Evolutionary conservation across 495 filamentous ascomycete species (phyloP).

Genomic region (Aspergillus homomorphus): DNA sequence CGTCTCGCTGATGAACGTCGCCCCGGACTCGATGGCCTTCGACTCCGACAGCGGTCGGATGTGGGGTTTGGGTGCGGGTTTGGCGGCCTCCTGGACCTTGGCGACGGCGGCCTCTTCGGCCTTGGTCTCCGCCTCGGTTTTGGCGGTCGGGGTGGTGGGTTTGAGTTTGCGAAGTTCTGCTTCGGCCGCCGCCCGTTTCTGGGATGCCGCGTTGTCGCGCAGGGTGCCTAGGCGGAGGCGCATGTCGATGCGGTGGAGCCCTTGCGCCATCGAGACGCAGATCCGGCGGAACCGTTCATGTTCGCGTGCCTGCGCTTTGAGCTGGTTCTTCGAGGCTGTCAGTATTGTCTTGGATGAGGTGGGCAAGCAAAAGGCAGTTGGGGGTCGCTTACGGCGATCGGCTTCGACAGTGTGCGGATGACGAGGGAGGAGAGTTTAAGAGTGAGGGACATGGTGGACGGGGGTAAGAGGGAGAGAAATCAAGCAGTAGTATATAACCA

Average conservation of each 20-base stretch:
- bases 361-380: slow-evolving; percentile 22
- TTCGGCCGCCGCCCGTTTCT: slow-evolving; percentile 48
- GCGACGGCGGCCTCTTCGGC: slow-evolving; percentile 55
- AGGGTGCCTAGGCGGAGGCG: slow-evolving; percentile 79
- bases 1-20: slow-evolving; percentile 86
- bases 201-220: slow-evolving; percentile 67
- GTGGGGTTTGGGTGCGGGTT: slow-evolving; percentile 41
- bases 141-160: slow-evolving; percentile 72
- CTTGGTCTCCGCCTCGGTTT: slow-evolving; percentile 68
- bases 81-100: slow-evolving; percentile 45
- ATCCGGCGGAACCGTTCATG: slow-evolving; percentile 82
- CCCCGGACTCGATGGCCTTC: slow-evolving; percentile 94
- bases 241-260: slow-evolving; percentile 92
- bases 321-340: slow-evolving; percentile 65
- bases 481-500: background rate
- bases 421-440: slow-evolving; percentile 67
- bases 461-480: background rate
- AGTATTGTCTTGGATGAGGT: slow-evolving; percentile 46
- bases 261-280: slow-evolving; percentile 74
- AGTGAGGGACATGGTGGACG: slow-evolving; percentile 49
- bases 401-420: slow-evolving; percentile 69
- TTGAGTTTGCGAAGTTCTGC: slow-evolving; percentile 56
- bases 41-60: slow-evolving; percentile 81
- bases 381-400: slow-evolving; percentile 57
- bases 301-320: slow-evolving; percentile 92